Conservation (phyloP, 176 grass and related monocot genomes). For the Aechmea fasciata region DNA sequence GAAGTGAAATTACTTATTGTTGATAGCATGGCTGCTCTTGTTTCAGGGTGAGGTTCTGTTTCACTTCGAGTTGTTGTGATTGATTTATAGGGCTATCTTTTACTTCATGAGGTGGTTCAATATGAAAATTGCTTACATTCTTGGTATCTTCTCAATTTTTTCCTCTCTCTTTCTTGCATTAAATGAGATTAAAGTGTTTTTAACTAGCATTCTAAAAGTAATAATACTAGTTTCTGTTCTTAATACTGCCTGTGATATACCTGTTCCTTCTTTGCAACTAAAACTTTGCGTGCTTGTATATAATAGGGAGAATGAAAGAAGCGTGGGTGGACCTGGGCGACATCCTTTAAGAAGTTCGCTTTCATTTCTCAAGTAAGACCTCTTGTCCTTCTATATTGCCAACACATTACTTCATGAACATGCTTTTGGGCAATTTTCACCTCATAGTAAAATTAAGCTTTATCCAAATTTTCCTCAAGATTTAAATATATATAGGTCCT, state of each 20-base stretch:
- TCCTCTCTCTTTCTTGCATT: background rate
- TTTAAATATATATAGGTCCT: conserved; percentile 34
- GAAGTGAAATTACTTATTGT: conserved; percentile 95
- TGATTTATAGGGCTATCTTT: background rate
- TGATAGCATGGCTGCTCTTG: conserved; percentile 88
- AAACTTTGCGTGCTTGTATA: conserved; percentile 6
- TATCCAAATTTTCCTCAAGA: background rate
- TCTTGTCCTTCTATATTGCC: conserved; percentile 2
- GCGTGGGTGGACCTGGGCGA: conserved; percentile 30
- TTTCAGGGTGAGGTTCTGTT: conserved; percentile 34
- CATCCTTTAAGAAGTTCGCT: conserved; percentile 66
- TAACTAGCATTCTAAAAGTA: background rate
- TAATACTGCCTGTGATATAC: background rate
- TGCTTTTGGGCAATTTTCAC: background rate
- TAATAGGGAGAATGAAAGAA: conserved; percentile 56
- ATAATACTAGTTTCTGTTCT: background rate
- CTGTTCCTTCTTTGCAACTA: background rate
- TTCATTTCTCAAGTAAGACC: conserved; percentile 92
- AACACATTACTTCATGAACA: background rate
- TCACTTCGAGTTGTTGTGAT: conserved; percentile 9
- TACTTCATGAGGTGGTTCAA: background rate
- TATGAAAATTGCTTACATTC: too few relatives aligned
- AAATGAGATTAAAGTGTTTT: background rate
- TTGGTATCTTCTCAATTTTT: too few relatives aligned
- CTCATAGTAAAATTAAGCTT: background rate